Conservation (phyloP, 31 red algal species). For the Pterothamnion heteromorphum region DNA sequence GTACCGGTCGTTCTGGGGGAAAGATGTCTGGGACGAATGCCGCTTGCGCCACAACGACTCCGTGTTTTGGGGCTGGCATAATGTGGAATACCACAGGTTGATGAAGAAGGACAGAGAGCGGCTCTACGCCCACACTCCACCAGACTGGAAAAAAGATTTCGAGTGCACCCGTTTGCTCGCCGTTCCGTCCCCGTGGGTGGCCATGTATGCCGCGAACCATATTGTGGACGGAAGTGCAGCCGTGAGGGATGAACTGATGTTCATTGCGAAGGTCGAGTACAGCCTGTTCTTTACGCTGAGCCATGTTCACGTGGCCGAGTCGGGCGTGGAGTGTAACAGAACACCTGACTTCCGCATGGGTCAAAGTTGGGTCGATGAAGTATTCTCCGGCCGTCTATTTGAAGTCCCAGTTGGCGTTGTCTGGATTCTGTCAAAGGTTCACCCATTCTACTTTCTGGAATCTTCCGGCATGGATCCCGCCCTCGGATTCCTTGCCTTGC, state of each 20-base stretch:
- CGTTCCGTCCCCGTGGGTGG: too few species aligned
- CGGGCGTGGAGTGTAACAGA: neutral
- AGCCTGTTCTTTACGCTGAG: neutral
- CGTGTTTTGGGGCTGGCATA: neutral
- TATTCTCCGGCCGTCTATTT: neutral
- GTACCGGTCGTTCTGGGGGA: neutral
- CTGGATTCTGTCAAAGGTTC: neutral
- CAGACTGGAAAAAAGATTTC: neutral
- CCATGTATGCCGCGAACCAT: neutral
- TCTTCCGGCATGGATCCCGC: neutral
- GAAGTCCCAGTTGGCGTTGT: neutral
- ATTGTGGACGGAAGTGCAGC: neutral
- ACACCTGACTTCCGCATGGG: neutral
- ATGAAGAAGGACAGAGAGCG: neutral
- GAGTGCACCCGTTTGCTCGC: too few species aligned
- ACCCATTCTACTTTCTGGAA: too few species aligned
- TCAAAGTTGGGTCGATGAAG: neutral
- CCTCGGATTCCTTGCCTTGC: neutral
- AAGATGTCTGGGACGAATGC: neutral
- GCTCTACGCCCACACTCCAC: neutral
- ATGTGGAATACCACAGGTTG: neutral
- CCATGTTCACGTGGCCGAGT: neutral
- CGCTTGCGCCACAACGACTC: neutral
- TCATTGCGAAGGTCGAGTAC: neutral
- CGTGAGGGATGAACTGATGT: neutral